Evolutionary conservation across 768 basidiomycete species (phyloP), one percentile per base, ranked within the genome.

Genomic region (Russula compacta): DNA sequence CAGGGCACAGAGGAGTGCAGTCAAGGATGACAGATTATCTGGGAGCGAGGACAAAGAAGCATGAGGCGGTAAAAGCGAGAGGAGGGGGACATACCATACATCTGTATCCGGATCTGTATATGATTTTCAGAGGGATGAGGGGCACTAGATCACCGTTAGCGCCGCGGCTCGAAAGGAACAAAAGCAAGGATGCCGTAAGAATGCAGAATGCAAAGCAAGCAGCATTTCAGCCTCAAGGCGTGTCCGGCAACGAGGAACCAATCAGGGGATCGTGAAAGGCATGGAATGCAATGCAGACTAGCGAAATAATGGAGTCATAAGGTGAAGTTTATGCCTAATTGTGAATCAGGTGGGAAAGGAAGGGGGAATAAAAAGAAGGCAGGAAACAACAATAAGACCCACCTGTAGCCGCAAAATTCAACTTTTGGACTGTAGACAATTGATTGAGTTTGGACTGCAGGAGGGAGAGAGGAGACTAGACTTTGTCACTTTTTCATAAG

Each of bases 361-460:
- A 51, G 29, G 47, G 47, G 21, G 46, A 48, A 49, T 24, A 46
- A 48, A 42, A 53, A 33, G 24, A 58, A 51, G 19, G 47, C 52
- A 6, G 44, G 4, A 24, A 55, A 58, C 60, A 61, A 63, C 60
- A 61, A 63, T 53, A 58, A 56, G 69, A 67, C 78, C 73, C 63
- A 89, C 92, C 89, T 93, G 79, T 98, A 98, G 35, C 97, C 97
- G 71, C 97, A 98, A 71, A 98, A 98, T 74, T 97, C 93, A 42
- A 98, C 95, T 67, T 92, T 93, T 6, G 95, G 92, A 71, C 95
- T 98, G 17, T 29, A 21, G 29, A 47, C 24, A 42, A 51, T 60
- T 59, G 33, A 59, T n/a, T 38, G 10, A 54, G 42, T 62, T 42
- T 43, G 3, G n/a, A n/a, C 29, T 3, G 15, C 8, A 57, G 51